Percentiles rank a stretch among this genome's conserved stretches.
Evolutionary conservation across 306 rosid genomes (phyloP).

Genomic region (Erythrophleum fordii): DNA sequence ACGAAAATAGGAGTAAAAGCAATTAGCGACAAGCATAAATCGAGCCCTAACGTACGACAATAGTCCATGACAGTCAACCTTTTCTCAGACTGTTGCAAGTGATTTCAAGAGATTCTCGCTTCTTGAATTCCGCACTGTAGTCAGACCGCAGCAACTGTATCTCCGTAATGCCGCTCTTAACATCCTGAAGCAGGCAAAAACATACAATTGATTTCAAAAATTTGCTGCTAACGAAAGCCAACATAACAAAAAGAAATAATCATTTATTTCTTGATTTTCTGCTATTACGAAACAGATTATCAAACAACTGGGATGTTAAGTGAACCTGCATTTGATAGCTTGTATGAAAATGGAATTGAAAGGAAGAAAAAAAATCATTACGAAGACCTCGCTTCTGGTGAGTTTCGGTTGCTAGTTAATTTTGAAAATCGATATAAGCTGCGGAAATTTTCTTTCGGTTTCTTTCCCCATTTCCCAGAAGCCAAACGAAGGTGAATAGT

Average conservation of each 20-base stretch:
- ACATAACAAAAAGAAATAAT: background rate
- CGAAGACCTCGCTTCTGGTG: background rate
- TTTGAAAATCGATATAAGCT: background rate
- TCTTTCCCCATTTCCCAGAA: background rate
- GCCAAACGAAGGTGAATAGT: background rate
- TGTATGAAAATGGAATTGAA: background rate
- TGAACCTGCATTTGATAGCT: background rate
- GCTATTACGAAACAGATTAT: background rate
- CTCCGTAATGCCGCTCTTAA: constrained; percentile 54
- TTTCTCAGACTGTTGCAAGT: constrained; percentile 51
- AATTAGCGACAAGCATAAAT: background rate
- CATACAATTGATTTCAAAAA: background rate
- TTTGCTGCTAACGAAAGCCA: background rate
- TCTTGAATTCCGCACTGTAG: constrained; percentile 50
- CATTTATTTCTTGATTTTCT: background rate
- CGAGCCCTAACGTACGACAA: background rate
- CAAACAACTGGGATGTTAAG: background rate
- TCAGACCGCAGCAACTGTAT: constrained; percentile 53
- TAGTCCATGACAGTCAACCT: constrained; percentile 39
- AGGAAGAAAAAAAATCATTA: background rate
- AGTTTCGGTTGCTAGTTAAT: background rate
- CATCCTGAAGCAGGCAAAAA: constrained; percentile 50
- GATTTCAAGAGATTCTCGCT: constrained; percentile 65
- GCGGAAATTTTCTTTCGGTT: background rate
- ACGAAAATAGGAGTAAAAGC: background rate